phyloP scores from a whole-genome alignment of 805 yeast species.

The Spathaspora arborariae region DNA sequence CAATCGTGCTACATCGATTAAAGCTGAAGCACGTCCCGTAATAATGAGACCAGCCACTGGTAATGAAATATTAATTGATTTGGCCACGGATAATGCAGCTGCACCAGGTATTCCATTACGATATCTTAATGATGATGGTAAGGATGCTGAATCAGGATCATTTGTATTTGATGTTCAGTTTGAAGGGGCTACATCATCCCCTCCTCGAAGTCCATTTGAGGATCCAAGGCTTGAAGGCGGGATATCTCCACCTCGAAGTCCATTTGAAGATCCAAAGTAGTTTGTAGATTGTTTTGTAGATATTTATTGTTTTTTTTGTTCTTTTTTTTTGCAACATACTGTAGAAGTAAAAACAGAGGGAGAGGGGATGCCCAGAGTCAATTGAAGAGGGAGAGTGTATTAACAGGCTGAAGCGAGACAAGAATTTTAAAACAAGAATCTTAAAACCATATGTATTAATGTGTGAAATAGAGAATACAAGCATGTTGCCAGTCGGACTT shows the following conservation, averaged over 20 bases:
- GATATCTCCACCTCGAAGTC: conserved; percentile 19
- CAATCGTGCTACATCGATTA: conserved; percentile 35
- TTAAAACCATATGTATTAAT: no score
- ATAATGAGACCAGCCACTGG: conserved; percentile 9
- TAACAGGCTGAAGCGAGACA: no score
- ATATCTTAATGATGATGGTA: not conserved
- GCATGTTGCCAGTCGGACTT: no score
- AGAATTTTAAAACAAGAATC: no score
- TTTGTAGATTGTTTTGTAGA: not conserved
- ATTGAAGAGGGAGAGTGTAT: no score
- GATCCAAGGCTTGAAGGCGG: no score
- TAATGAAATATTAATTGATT: not conserved
- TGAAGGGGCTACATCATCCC: not conserved
- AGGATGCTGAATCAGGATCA: conserved; percentile 14
- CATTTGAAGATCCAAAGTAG: conserved; percentile 29
- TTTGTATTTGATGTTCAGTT: conserved; percentile 30
- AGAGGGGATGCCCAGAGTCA: no score
- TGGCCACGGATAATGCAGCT: not conserved
- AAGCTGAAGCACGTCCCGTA: conserved; percentile 12
- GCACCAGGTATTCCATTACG: conserved; percentile 1
- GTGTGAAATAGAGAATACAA: no score
- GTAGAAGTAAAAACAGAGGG: no score
- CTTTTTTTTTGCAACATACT: not conserved
- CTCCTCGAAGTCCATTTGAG: conserved; percentile 25
- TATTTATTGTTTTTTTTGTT: not conserved